Percentiles rank a stretch among this genome's conserved stretches.
These are phyloP conservation scores for Chrysosphaeria jannelii DNA, from an alignment of 2,329 filamentous ascomycete genomes.

Conservation along the genomic window DNA sequence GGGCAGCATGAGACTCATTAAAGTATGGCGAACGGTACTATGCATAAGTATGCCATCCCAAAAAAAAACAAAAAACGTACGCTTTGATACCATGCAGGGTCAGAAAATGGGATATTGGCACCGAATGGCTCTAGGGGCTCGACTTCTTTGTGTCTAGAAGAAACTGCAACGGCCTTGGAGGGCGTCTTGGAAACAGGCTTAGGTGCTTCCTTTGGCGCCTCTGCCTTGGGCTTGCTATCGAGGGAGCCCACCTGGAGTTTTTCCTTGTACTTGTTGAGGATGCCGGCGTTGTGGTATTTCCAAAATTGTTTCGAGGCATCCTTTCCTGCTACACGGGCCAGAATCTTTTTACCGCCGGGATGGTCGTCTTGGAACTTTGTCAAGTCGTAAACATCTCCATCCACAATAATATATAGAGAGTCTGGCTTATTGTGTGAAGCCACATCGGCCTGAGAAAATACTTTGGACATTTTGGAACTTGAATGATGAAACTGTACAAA, in stretches of 20 bases:
- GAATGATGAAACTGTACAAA: too few relatives aligned
- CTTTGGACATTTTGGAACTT: constrained; percentile 46
- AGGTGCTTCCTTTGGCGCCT: constrained; percentile 15
- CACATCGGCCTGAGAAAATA: constrained; percentile 60
- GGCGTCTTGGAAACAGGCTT: constrained; percentile 7
- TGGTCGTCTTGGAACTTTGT: constrained; percentile 70
- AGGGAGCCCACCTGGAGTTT: constrained; percentile 64
- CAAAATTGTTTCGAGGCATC: constrained; percentile 37
- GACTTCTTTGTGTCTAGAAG: constrained; percentile 1
- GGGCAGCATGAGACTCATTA: constrained; percentile 75
- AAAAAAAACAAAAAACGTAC: constrained; percentile 18
- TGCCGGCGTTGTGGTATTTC: constrained; percentile 58
- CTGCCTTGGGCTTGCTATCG: constrained; percentile 49
- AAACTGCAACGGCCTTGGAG: constrained; percentile 7
- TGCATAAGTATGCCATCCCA: neutral
- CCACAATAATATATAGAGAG: constrained; percentile 68
- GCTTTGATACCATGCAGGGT: constrained; percentile 83
- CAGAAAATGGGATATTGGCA: constrained; percentile 64
- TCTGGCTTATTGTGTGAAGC: constrained; percentile 72
- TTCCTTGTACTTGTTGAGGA: constrained; percentile 61
- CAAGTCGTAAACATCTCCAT: constrained; percentile 86
- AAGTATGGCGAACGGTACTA: constrained; percentile 91
- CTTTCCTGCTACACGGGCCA: constrained; percentile 31
- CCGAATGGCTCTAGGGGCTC: constrained; percentile 67
- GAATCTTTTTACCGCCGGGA: constrained; percentile 40